Base-by-base conservation (phyloP, 1,139 yeast genomes). In the Magnusiomyces paraingens region DNA sequence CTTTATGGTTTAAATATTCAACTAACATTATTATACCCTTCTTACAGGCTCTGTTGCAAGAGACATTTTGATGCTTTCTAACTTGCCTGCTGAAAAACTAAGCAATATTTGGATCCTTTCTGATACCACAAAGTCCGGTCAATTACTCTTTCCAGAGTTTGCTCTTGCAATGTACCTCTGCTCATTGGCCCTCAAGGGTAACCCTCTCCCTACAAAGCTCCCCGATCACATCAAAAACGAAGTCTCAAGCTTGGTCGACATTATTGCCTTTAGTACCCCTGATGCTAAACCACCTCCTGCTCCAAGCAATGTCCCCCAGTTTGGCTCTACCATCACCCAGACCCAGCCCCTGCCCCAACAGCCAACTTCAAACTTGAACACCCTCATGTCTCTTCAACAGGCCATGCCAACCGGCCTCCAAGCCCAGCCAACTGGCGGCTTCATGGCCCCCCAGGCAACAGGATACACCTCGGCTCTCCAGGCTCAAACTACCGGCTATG, bases 81-180 rank as follows among this genome's bases (percentile, higher is more conserved):
- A 89, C 2, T 76, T 93, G 56, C 73, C 81, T 41, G 89, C 96
- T 0, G 80, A 81, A 39, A 80, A 85, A 35, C 75, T 93, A 63
- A 95, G 95, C 1, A 88, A 85, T 61, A 84, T 93, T 56, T 93
- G 99, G 99, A 81, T 86, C 36, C 74, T 93, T 59, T 80, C 96
- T 22, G 99, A 93, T 66, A 85, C 95, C 1, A 86, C 84, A 63
- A 85, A 83, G 63, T 83, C 95, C 2, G 98, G 98, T 1, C 78
- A 83, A 49, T 77, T 93, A 57, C 72, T 93, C 59, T 93, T 91
- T 65, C 99, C 99, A 0, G 98, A 93, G 68, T 93, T 93, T 73
- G 96, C 96, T 12, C 76, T 91, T 62, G 95, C 96, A 17, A 82
- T 93, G 76, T 95, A 89, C 68, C 76, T 93, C 61, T 90, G 96